Base-by-base conservation (phyloP, 1,284 basidiomycete species). In the Tetrapyrgos nigripes region DNA sequence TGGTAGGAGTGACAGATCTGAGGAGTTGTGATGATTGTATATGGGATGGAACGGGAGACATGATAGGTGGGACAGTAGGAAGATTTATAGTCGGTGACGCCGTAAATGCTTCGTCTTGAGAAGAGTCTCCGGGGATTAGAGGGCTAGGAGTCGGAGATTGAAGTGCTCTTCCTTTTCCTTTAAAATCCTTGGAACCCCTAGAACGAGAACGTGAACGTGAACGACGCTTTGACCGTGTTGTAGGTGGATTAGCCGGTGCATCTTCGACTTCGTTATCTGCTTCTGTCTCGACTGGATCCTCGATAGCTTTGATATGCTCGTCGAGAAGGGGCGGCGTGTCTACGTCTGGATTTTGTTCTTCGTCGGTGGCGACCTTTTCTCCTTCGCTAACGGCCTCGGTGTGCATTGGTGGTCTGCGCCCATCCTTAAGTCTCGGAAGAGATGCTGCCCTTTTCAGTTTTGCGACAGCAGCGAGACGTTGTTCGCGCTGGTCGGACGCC, bases 371-470 rank as follows among this genome's bases (percentile, higher is more conserved):
- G 40, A 77, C 78, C 67, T 82, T 84, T 72, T 92, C 91, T 13
- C 90, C 88, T 69, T 92, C 91, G 67, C 88, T 91, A 51, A 91
- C 83, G 21, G 85, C 88, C 64, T 92, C 89, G 63, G 84, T 82
- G 66, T 91, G 91, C 89, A 93, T 92, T 47, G 89, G 88, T 1
- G 91, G 91, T 49, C 94, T 81, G 51, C 93, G 79, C 1, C 93
- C 93, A 72, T 94, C 90, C 71, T 93, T 92, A 83, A 92, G 92
- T 56, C 94, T 84, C 35, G 94, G 94, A 27, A 96, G 76, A 21
- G 93, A 95, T 50, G 93, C 92, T 37, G 94, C 93, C 65, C 94
- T 87, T 75, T 92, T 94, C 64, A 96, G 85, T 77, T 89, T 93
- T 55, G 92, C 92, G 60, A 96, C 88, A n/a, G 93, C 91, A 59